Evolutionary conservation across 306 rosid genomes (phyloP).

Genomic region (Crataegus laevigata): DNA sequence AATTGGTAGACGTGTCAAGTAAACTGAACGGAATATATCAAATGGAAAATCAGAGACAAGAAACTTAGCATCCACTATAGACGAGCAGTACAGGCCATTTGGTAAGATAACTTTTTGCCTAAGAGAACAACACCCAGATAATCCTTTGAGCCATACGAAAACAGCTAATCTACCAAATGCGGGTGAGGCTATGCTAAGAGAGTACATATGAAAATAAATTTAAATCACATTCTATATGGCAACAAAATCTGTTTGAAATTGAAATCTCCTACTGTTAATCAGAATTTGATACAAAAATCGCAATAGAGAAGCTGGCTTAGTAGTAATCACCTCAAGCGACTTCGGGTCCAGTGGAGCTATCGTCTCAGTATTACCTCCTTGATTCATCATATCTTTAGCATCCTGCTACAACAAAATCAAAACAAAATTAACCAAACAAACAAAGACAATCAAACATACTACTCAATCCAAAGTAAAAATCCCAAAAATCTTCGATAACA

Average conservation of each 20-base stretch:
- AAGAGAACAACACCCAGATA: background rate
- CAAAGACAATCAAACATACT: background rate
- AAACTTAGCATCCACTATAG: background rate
- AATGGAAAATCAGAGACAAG: background rate
- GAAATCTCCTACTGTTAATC: background rate
- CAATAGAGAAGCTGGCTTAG: background rate
- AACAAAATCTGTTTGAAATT: background rate
- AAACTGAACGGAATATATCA: background rate
- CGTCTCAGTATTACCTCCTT: conserved; percentile 72
- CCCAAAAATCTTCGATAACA: background rate
- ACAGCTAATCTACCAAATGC: background rate
- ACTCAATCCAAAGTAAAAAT: background rate
- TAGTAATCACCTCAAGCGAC: conserved; percentile 54
- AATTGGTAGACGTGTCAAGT: background rate
- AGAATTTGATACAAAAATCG: background rate
- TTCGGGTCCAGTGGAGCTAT: conserved; percentile 48
- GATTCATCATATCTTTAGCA: conserved; percentile 57
- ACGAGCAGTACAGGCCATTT: background rate
- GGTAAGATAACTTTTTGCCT: background rate
- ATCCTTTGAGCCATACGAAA: background rate
- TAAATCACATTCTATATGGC: conserved; percentile 1
- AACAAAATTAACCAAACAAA: background rate
- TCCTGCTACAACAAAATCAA: conserved; percentile 26
- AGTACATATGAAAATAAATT: background rate
- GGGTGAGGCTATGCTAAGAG: background rate